Percentiles rank a stretch among this genome's conserved stretches.
Conservation (phyloP, 306 rosid genomes). For the Phaseolus lunatus region DNA sequence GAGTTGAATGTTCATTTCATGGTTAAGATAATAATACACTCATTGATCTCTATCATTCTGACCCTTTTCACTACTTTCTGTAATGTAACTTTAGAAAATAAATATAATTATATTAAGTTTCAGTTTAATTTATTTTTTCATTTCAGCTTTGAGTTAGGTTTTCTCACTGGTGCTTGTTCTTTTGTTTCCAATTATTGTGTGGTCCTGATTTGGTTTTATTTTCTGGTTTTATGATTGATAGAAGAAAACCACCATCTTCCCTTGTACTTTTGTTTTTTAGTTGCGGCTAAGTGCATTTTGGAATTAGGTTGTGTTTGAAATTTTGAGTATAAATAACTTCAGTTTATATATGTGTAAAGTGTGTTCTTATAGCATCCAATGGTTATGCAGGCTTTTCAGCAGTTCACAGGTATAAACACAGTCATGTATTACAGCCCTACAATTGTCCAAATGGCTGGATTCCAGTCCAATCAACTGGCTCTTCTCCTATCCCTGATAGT, state of each 20-base stretch:
- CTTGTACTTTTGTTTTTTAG: conserved; percentile 15
- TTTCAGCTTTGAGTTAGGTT: conserved; percentile 22
- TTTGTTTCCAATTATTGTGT: neutral
- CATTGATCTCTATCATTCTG: too few relatives aligned
- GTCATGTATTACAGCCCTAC: conserved; percentile 99
- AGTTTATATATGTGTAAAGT: conserved; percentile 5
- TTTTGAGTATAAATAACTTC: conserved; percentile 1
- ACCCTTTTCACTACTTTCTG: too few relatives aligned
- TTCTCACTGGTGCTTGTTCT: neutral
- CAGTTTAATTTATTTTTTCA: neutral
- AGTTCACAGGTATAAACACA: conserved; percentile 91
- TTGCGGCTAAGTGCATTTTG: conserved; percentile 5
- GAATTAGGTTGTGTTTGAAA: conserved; percentile 5
- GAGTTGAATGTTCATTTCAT: too few relatives aligned
- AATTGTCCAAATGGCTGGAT: conserved; percentile 96
- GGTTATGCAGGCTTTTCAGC: conserved; percentile 82
- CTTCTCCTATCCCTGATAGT: conserved; percentile 80
- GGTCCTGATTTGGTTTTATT: neutral
- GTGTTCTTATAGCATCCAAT: conserved; percentile 42
- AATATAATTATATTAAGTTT: too few relatives aligned
- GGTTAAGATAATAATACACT: too few relatives aligned
- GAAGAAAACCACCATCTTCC: conserved; percentile 2
- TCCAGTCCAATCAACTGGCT: conserved; percentile 73
- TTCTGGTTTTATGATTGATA: conserved; percentile 1
- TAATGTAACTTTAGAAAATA: too few relatives aligned